A percentile compares a stretch with the other conserved stretches of the same genome.
phyloP scores from a whole-genome alignment of 129 eudicot genomes.

The Centella asiatica region DNA sequence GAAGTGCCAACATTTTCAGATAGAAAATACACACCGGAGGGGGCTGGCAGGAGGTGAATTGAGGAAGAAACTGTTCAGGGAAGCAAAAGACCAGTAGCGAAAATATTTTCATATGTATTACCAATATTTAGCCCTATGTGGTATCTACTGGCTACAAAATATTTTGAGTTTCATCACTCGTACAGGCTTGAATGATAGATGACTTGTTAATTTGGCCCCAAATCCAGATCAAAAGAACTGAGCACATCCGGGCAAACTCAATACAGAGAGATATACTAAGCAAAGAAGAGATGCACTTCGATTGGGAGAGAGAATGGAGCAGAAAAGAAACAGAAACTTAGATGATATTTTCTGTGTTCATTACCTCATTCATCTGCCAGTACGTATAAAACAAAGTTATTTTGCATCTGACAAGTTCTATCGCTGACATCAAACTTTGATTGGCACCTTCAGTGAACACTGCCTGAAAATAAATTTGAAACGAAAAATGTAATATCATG shows the following conservation, averaged over 20 bases:
- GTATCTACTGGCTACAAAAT: neutral
- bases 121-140: neutral
- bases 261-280: neutral
- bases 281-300: neutral
- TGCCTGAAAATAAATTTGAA: slow-evolving; percentile 37
- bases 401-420: slow-evolving; percentile 79
- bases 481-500: slow-evolving; percentile 9
- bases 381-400: slow-evolving; percentile 67
- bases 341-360: slow-evolving; percentile 4
- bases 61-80: neutral
- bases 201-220: no score
- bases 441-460: slow-evolving; percentile 35
- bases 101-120: neutral
- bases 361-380: slow-evolving; percentile 94
- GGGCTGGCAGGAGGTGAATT: neutral
- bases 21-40: neutral
- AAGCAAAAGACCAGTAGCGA: neutral
- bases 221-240: no score
- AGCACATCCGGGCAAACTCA: no score
- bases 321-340: neutral
- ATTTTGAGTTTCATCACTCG: no score
- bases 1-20: no score
- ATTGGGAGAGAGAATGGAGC: neutral
- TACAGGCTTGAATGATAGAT: no score
- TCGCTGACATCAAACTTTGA: slow-evolving; percentile 21